A percentile compares a stretch with the other conserved stretches of the same genome.
phyloP scores from a whole-genome alignment of 345 rosid species.

The Hevea brasiliensis region DNA sequence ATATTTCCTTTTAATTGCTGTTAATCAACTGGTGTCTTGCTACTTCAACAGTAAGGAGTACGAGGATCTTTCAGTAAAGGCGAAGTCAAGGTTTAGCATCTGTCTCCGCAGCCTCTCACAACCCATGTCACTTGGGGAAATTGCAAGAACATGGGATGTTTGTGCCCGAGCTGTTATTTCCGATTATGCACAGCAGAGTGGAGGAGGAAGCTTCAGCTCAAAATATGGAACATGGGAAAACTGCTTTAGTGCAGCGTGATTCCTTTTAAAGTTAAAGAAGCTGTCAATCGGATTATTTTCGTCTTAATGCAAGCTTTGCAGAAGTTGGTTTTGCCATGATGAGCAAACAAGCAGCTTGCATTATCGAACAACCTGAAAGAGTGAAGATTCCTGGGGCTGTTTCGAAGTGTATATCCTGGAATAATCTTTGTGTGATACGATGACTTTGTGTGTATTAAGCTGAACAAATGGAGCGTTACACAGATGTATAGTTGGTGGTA shows the following conservation, averaged over 20 bases:
- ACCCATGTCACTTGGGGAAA: constrained; percentile 39
- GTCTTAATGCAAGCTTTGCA: neutral
- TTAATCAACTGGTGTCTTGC: neutral
- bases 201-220: constrained; percentile 49
- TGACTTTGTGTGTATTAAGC: neutral
- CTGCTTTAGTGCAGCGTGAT: constrained; percentile 27
- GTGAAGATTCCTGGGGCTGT: neutral
- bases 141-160: constrained; percentile 38
- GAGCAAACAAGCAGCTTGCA: neutral
- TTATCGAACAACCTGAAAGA: no score
- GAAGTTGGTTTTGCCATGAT: neutral
- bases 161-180: constrained; percentile 32
- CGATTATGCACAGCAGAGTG: constrained; percentile 34
- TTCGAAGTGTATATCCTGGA: neutral
- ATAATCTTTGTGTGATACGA: neutral
- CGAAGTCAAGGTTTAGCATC: constrained; percentile 27
- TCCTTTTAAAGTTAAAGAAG: neutral
- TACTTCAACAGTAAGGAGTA: constrained; percentile 22
- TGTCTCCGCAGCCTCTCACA: constrained; percentile 31
- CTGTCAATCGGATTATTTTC: neutral
- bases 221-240: constrained; percentile 45
- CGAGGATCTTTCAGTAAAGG: constrained; percentile 35
- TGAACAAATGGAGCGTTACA: neutral
- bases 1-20: neutral
- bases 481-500: neutral